These are phyloP conservation scores for Tricholomella constricta DNA, from an alignment of 768 basidiomycete genomes.

Conservation along the genomic window DNA sequence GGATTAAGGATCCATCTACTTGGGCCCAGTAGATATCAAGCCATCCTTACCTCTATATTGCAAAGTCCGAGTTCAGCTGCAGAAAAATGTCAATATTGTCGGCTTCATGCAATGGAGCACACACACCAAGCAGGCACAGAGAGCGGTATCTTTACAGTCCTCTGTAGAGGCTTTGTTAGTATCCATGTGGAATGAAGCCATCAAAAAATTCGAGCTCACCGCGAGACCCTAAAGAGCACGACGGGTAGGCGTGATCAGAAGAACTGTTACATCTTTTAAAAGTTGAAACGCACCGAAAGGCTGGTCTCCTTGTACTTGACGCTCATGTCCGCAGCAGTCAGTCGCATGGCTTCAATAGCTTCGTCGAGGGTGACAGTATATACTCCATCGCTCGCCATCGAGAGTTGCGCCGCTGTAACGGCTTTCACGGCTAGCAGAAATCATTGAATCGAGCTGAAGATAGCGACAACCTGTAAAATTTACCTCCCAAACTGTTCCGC, in stretches of 20 bases:
- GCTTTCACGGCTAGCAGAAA: conserved; percentile 79
- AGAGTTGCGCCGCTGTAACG: conserved; percentile 90
- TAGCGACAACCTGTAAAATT: conserved; percentile 8
- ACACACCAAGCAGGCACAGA: conserved; percentile 78
- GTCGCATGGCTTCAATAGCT: conserved; percentile 92
- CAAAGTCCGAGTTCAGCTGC: background rate
- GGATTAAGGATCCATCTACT: too few species aligned
- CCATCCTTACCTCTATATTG: too few species aligned
- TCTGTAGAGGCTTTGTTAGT: conserved; percentile 38
- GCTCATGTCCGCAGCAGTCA: conserved; percentile 94
- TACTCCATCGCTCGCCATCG: conserved; percentile 87
- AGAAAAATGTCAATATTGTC: background rate
- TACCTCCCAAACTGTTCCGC: conserved; percentile 85
- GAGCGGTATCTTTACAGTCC: conserved; percentile 80
- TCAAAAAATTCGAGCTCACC: conserved; percentile 24
- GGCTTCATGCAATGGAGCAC: background rate
- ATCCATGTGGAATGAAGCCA: background rate
- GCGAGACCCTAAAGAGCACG: conserved; percentile 40
- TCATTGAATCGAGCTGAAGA: background rate
- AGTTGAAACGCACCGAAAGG: conserved; percentile 63
- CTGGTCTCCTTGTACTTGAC: conserved; percentile 96
- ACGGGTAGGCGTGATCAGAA: background rate
- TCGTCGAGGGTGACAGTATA: conserved; percentile 90
- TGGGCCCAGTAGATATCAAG: too few species aligned
- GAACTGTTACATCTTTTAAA: background rate